Evolutionary conservation across 2,329 filamentous ascomycete species (phyloP).

Genomic region (Pseudopithomyces maydicus): DNA sequence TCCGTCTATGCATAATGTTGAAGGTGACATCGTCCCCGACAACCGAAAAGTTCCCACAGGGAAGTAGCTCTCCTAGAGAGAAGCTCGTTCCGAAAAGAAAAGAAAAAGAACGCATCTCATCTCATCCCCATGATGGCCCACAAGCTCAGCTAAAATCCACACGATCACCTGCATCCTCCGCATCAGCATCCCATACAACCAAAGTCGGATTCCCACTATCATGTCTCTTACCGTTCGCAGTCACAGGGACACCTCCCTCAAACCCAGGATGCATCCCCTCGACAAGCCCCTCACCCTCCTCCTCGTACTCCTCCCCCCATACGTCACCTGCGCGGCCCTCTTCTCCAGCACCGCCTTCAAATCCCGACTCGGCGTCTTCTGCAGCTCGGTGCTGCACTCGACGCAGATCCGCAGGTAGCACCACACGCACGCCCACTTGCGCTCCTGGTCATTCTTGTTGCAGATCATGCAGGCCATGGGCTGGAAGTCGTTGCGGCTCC

Average conservation of each 20-base stretch:
- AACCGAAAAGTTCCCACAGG: too few relatives aligned
- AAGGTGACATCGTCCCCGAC: too few relatives aligned
- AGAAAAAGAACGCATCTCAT: too few relatives aligned
- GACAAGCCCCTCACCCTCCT: background rate
- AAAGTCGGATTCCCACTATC: slow-evolving; percentile 10
- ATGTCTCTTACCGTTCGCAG: slow-evolving; percentile 1
- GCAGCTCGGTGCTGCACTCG: slow-evolving; percentile 32
- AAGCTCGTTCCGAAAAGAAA: too few relatives aligned
- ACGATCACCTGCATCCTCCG: slow-evolving; percentile 2
- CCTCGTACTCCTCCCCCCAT: background rate
- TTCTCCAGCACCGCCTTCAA: slow-evolving; percentile 24
- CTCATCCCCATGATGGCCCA: background rate
- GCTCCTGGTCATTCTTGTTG: slow-evolving; percentile 25
- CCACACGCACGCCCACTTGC: slow-evolving; percentile 43
- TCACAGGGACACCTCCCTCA: background rate
- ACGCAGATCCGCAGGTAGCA: slow-evolving; percentile 43
- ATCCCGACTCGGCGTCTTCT: slow-evolving; percentile 20
- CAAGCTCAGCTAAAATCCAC: background rate
- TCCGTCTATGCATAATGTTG: too few relatives aligned
- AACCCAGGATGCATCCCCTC: background rate
- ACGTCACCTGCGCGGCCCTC: slow-evolving; percentile 3
- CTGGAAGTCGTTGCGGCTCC: slow-evolving; percentile 37
- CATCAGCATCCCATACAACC: slow-evolving; percentile 15
- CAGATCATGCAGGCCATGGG: slow-evolving; percentile 46
- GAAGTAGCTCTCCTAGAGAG: too few relatives aligned